These are phyloP conservation scores for Dujonia santamariae DNA, from an alignment of 1,139 yeast genomes.

Conservation along the genomic window DNA sequence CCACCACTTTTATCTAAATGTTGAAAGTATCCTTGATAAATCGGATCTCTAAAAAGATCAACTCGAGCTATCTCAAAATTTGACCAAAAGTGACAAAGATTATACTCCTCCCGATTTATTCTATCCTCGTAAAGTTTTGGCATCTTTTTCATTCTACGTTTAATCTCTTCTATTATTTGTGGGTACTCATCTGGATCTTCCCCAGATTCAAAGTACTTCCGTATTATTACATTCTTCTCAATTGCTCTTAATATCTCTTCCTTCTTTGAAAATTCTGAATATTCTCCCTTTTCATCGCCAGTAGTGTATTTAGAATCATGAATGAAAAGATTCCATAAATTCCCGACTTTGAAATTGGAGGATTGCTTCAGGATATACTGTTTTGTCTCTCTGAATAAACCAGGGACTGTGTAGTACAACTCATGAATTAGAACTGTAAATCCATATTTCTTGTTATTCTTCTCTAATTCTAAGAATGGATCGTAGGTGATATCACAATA, in stretches of 20 bases:
- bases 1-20: constrained; percentile 73
- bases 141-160: constrained; percentile 13
- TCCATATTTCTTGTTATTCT: constrained; percentile 70
- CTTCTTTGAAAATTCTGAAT: constrained; percentile 11
- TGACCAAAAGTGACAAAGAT: constrained; percentile 89
- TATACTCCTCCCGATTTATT: constrained; percentile 66
- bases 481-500: constrained; percentile 90
- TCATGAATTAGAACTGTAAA: constrained; percentile 77
- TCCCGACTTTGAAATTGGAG: constrained; percentile 43
- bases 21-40: constrained; percentile 63
- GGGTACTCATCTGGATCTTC: constrained; percentile 20
- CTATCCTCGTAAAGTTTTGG: constrained; percentile 47
- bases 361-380: constrained; percentile 47
- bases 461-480: constrained; percentile 80
- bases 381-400: constrained; percentile 67
- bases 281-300: too few relatives aligned
- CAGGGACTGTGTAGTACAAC: constrained; percentile 75
- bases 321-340: constrained; percentile 57
- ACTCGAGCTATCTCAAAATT: constrained; percentile 88
- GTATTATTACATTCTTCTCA: constrained; percentile 25
- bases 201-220: constrained; percentile 20
- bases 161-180: constrained; percentile 18
- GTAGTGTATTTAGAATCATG: constrained; percentile 23
- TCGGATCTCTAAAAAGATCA: constrained; percentile 62
- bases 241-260: constrained; percentile 24